Percentiles rank a stretch among this genome's conserved stretches.
phyloP scores from a whole-genome alignment of 371 early-diverging fungal genomes.

The Apophysomyces trapeziformis region DNA sequence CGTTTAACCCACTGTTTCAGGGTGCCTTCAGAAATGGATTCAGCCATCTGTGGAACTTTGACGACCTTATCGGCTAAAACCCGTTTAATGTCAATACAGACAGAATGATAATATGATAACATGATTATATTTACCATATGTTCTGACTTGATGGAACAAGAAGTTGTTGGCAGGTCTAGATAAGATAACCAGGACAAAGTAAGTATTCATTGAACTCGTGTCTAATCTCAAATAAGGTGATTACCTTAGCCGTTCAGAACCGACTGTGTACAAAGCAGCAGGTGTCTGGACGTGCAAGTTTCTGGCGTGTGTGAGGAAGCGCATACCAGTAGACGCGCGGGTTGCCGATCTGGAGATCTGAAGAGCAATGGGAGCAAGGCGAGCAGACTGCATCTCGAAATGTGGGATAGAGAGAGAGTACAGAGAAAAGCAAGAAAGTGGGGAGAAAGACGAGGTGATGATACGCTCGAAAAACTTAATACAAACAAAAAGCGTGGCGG shows the following conservation, averaged over 20 bases:
- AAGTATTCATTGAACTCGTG: background rate
- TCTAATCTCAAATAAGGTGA: conserved; percentile 20
- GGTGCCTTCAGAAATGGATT: conserved; percentile 97
- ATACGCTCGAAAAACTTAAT: conserved; percentile 9
- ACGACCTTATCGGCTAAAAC: conserved; percentile 77
- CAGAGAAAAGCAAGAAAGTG: background rate
- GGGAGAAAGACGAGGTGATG: background rate
- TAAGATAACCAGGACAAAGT: background rate
- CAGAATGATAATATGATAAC: background rate
- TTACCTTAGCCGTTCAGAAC: conserved; percentile 43
- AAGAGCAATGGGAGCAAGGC: conserved; percentile 18
- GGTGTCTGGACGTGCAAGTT: conserved; percentile 49
- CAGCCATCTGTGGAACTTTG: conserved; percentile 95
- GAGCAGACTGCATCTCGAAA: conserved; percentile 35
- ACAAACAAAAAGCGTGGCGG: conserved; percentile 5
- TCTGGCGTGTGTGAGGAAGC: conserved; percentile 39
- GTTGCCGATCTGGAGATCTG: conserved; percentile 23
- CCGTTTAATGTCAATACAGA: background rate
- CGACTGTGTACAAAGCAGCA: conserved; percentile 40
- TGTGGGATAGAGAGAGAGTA: background rate
- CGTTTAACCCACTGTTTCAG: conserved; percentile 95
- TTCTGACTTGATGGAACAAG: conserved; percentile 37
- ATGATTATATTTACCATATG: conserved; percentile 39
- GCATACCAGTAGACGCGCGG: conserved; percentile 26
- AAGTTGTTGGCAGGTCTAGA: background rate